Percentiles rank a stretch among this genome's conserved stretches.
Evolutionary conservation across 768 basidiomycete genomes (phyloP).

Genomic region (Mycena crocata): DNA sequence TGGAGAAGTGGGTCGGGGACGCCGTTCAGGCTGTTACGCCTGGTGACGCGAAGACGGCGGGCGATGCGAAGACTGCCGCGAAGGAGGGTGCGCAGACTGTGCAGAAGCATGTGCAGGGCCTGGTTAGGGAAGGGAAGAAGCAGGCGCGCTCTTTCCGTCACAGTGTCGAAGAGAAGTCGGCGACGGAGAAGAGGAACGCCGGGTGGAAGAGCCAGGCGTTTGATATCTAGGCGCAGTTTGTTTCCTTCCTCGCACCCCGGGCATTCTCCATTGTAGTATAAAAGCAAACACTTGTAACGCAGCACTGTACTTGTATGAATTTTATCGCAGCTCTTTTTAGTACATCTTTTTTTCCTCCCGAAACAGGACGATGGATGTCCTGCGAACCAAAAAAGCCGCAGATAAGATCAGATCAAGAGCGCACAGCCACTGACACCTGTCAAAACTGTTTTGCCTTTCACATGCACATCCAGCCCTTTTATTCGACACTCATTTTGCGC

Average conservation of each 20-base stretch:
- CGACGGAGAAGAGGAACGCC: slow-evolving; percentile 41
- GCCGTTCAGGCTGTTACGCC: slow-evolving; percentile 44
- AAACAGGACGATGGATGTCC: too few species aligned
- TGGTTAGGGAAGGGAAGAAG: slow-evolving; percentile 31
- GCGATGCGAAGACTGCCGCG: slow-evolving; percentile 36
- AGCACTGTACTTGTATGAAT: too few species aligned
- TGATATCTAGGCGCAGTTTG: neutral
- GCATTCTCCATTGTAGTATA: neutral
- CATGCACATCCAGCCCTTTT: too few species aligned
- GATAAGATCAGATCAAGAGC: too few species aligned
- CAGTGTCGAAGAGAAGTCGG: slow-evolving; percentile 44
- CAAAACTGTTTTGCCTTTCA: too few species aligned
- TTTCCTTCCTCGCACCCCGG: neutral
- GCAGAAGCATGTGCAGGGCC: slow-evolving; percentile 40
- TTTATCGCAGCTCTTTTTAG: too few species aligned
- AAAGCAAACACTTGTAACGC: neutral
- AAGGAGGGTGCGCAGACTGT: slow-evolving; percentile 27
- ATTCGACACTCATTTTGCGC: too few species aligned
- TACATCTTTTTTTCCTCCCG: too few species aligned
- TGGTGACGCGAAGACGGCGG: slow-evolving; percentile 1
- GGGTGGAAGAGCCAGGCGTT: slow-evolving; percentile 48
- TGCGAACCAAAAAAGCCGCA: too few species aligned
- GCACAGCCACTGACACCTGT: too few species aligned
- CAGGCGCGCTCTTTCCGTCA: slow-evolving; percentile 44
- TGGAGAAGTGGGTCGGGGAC: slow-evolving; percentile 48